These are phyloP conservation scores for Eutrema japonicum DNA, from an alignment of 345 rosid species.

Conservation along the genomic window DNA sequence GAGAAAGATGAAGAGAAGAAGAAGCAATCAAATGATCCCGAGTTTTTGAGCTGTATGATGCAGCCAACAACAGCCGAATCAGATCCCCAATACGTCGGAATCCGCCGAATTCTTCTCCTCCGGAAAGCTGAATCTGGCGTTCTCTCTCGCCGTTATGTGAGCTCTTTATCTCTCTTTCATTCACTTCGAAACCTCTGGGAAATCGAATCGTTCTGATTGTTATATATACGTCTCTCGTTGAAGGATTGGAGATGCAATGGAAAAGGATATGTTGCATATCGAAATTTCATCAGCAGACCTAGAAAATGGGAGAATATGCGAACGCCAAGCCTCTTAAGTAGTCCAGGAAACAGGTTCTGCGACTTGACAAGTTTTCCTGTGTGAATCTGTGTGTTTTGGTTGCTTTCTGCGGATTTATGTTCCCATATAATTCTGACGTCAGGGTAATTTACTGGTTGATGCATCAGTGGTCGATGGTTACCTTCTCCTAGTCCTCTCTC, in stretches of 20 bases:
- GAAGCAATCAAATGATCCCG: conserved; percentile 58
- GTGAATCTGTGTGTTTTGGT: background rate
- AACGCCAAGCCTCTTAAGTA: conserved; percentile 67
- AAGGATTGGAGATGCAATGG: conserved; percentile 99
- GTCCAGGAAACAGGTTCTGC: conserved; percentile 87
- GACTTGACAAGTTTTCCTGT: conserved; percentile 25
- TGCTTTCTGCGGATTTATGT: conserved; percentile 48
- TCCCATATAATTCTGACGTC: conserved; percentile 74
- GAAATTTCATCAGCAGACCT: conserved; percentile 85
- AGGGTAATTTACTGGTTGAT: conserved; percentile 87
- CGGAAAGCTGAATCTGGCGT: conserved; percentile 72
- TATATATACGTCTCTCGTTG: conserved; percentile 21
- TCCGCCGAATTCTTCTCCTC: conserved; percentile 85
- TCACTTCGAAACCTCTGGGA: background rate
- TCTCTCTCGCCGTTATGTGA: conserved; percentile 66
- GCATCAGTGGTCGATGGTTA: conserved; percentile 92
- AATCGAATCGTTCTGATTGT: background rate
- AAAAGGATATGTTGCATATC: conserved; percentile 81
- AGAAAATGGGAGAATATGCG: conserved; percentile 74
- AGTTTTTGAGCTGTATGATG: conserved; percentile 74
- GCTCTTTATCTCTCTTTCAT: conserved; percentile 15
- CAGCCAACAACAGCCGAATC: conserved; percentile 66
- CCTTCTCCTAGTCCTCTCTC: conserved; percentile 69
- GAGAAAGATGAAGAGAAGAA: conserved; percentile 34
- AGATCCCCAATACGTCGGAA: conserved; percentile 71